phyloP scores from a whole-genome alignment of 1,284 basidiomycete genomes.

The Phellinidium pouzarii region DNA sequence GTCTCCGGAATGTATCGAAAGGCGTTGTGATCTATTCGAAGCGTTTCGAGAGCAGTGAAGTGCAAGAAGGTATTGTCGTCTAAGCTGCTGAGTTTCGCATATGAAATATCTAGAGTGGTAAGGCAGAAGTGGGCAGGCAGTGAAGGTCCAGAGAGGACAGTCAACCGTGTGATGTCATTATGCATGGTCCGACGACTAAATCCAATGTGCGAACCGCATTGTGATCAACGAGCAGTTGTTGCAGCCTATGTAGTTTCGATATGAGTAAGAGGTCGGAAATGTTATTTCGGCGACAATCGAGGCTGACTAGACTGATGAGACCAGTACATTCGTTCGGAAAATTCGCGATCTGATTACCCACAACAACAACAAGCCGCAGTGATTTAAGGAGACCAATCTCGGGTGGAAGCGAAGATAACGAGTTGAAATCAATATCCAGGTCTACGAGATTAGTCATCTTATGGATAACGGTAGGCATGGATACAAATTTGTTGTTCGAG shows the following conservation, averaged over 20 bases:
- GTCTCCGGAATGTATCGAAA: constrained; percentile 82
- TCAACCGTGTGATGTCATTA: constrained; percentile 84
- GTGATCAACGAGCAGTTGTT: constrained; percentile 69
- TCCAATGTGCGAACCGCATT: constrained; percentile 79
- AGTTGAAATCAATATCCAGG: constrained; percentile 95
- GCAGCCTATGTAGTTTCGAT: constrained; percentile 63
- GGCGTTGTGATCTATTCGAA: constrained; percentile 83
- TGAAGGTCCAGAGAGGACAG: constrained; percentile 53
- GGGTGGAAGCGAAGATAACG: constrained; percentile 75
- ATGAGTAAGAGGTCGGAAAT: constrained; percentile 72
- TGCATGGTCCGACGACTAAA: constrained; percentile 59
- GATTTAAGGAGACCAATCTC: constrained; percentile 68
- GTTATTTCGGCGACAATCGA: constrained; percentile 82
- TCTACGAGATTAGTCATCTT: constrained; percentile 72
- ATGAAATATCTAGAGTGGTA: constrained; percentile 81
- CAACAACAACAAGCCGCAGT: constrained; percentile 73
- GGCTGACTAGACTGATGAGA: constrained; percentile 57
- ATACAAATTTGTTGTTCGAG: constrained; percentile 92
- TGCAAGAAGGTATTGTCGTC: constrained; percentile 70
- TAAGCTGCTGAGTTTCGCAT: constrained; percentile 84
- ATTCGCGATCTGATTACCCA: constrained; percentile 79
- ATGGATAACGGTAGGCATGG: constrained; percentile 75
- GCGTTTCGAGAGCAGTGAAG: constrained; percentile 63
- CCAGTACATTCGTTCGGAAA: constrained; percentile 67
- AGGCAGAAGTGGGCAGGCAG: constrained; percentile 57